These are phyloP conservation scores for Diaporthe sp. DNA, from an alignment of 2,329 filamentous ascomycete genomes.

Conservation along the genomic window DNA sequence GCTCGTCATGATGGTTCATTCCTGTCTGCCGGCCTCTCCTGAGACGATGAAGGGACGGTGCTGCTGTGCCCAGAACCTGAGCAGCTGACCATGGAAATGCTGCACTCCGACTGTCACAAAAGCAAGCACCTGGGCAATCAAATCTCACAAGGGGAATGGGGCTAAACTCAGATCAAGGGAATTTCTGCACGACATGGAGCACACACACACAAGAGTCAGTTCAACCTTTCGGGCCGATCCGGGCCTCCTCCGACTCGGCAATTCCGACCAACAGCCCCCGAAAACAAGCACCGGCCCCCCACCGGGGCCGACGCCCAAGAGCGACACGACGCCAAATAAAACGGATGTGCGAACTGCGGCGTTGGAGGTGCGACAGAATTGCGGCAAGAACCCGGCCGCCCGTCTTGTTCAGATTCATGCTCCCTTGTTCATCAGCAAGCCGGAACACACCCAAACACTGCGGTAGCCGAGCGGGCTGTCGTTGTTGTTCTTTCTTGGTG, in stretches of 20 bases:
- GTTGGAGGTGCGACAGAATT: not conserved
- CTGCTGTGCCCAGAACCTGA: not conserved
- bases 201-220: not conserved
- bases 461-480: not conserved
- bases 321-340: not conserved
- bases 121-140: not conserved
- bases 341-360: too few species aligned
- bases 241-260: not conserved
- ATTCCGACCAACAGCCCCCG: not conserved
- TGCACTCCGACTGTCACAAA: not conserved
- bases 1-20: too few species aligned
- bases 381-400: not conserved
- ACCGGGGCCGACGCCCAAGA: not conserved
- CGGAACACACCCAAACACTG: not conserved
- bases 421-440: too few species aligned
- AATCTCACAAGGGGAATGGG: not conserved
- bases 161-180: not conserved
- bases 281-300: not conserved
- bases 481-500: not conserved
- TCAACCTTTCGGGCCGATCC: constrained; percentile 9
- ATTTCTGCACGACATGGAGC: not conserved
- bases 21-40: not conserved
- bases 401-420: too few species aligned
- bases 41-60: too few species aligned
- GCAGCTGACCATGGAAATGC: not conserved